Evolutionary conservation across 257 asterid species (phyloP).

Genomic region (Penstemon eatonii): DNA sequence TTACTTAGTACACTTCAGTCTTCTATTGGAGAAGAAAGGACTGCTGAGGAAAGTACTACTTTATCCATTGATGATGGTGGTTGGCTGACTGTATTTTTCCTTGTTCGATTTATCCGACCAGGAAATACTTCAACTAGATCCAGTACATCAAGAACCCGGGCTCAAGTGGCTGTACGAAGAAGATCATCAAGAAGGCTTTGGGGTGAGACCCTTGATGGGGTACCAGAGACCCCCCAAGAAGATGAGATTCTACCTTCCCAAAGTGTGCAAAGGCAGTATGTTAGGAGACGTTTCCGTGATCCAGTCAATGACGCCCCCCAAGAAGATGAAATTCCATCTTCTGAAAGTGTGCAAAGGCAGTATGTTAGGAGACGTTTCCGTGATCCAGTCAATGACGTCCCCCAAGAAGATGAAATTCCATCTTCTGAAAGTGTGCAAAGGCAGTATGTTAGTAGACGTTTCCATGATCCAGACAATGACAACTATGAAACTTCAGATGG

Average conservation of each 20-base stretch:
- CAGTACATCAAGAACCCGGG: slow-evolving; percentile 49
- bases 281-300: slow-evolving; percentile 8
- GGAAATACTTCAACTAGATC: slow-evolving; percentile 51
- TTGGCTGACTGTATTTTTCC: slow-evolving; percentile 64
- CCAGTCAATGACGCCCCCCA: neutral
- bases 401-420: too few relatives aligned
- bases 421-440: too few relatives aligned
- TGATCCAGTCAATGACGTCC: neutral
- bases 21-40: slow-evolving; percentile 61
- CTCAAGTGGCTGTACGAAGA: slow-evolving; percentile 48
- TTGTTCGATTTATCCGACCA: slow-evolving; percentile 63
- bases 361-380: too few relatives aligned
- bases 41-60: slow-evolving; percentile 46
- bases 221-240: slow-evolving; percentile 36
- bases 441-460: slow-evolving; percentile 3
- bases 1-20: slow-evolving; percentile 73
- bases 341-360: too few relatives aligned
- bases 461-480: neutral
- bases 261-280: too few relatives aligned
- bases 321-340: too few relatives aligned
- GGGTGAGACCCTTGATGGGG: slow-evolving; percentile 67
- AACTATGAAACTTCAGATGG: slow-evolving; percentile 12
- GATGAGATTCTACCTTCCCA: too few relatives aligned
- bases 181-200: slow-evolving; percentile 60
- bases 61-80: slow-evolving; percentile 64